Evolutionary conservation across 306 rosid species (phyloP), one percentile per base, ranked within the genome.

Genomic region (Inga oerstediana): DNA sequence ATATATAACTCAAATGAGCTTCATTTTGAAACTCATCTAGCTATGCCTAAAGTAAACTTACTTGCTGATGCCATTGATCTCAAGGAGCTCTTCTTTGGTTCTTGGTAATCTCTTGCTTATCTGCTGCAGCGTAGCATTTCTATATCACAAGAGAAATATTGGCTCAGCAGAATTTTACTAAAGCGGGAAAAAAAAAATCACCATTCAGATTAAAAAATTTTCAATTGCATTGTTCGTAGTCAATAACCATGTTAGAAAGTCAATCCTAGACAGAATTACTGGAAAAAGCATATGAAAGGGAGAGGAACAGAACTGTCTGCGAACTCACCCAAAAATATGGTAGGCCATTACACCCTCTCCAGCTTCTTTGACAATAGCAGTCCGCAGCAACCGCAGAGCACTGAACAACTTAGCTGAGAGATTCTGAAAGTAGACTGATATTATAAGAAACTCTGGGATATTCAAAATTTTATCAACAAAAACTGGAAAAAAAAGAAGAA

Each of bases 41-140:
- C 62, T 48, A 66, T 62, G 34, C 73, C 37, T 45, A 27, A 73
- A 83, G 80, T 45, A 52, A 81, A 90, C 99, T 91, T 90, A 96
- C 99, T 90, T 91, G 85, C 94, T 86, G 37, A 96, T 86, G 88
- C 99, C 99, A 81, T 81, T 87, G 82, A 96, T 91, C 67, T 96
- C 97, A 48, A 89, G 94, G 82, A 96, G 97, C 88, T 94, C 99
- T 75, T 94, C 94, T 80, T 89, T 90, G 2, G 99, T 90, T 85
- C 95, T 92, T 19, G 98, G 98, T 54, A 92, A 30, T 79, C 64
- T 94, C 86, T 73, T 86, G 89, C 98, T 89, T 74, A 96, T 85
- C 51, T 77, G 87, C 85, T 86, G 88, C 87, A 96, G 83, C 4
- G 90, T 83, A 15, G 93, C 89, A 85, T 94, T 92, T 77, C 99